Conservation (phyloP, 108 stramenopile species). For the Nannochloropsis gaditana region DNA sequence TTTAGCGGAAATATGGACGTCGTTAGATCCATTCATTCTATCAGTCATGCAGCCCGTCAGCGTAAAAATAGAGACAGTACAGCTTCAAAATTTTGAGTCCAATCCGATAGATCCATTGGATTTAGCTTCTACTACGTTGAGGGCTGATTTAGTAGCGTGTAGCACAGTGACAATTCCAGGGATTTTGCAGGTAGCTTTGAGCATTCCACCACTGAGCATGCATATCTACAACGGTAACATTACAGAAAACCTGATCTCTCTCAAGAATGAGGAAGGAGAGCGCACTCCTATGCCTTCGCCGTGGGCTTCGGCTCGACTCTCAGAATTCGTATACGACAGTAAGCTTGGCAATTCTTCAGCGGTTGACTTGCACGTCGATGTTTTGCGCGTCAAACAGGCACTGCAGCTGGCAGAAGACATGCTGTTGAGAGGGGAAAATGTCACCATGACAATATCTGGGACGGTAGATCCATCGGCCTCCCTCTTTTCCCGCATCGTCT, state of each 20-base stretch:
- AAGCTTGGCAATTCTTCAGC: neutral
- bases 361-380: neutral
- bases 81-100: neutral
- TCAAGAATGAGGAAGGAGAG: neutral
- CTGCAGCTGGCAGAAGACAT: neutral
- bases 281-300: neutral
- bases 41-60: neutral
- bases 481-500: neutral
- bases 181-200: neutral
- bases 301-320: constrained; percentile 5
- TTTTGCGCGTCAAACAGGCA: neutral
- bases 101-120: neutral
- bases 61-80: neutral
- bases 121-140: neutral
- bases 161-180: neutral
- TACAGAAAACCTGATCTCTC: neutral
- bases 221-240: neutral
- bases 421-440: neutral
- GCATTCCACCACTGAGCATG: neutral
- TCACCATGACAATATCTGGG: neutral
- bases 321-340: constrained; percentile 6
- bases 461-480: neutral
- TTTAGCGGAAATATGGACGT: neutral
- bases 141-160: neutral
- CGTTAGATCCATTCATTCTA: neutral